phyloP scores from a whole-genome alignment of 2,329 filamentous ascomycete species.

The Elsinoe arachidis region DNA sequence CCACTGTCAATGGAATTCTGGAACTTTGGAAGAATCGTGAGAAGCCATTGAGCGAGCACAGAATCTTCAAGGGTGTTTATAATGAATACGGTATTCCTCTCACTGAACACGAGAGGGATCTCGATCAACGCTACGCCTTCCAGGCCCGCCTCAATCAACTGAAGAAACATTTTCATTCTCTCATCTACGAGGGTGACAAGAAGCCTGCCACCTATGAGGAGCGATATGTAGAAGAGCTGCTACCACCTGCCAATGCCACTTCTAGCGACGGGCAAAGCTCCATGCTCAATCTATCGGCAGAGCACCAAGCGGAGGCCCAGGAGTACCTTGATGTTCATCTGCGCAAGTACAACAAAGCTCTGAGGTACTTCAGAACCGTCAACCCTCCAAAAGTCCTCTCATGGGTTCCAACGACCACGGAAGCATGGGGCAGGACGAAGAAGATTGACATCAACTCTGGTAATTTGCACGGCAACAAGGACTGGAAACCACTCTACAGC shows the following conservation, averaged over 20 bases:
- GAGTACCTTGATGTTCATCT: not conserved
- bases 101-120: not conserved
- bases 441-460: slow-evolving; percentile 8
- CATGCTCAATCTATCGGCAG: not conserved
- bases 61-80: slow-evolving; percentile 5
- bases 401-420: not conserved
- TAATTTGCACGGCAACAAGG: slow-evolving; percentile 3
- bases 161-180: not conserved
- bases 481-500: slow-evolving; percentile 8
- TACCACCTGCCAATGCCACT: not conserved
- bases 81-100: slow-evolving; percentile 7
- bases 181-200: not conserved
- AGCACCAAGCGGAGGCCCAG: not conserved
- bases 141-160: not conserved
- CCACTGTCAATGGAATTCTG: not conserved
- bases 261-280: not conserved
- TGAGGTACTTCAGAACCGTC: not conserved
- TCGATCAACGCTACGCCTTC: not conserved
- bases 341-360: not conserved
- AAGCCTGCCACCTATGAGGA: not conserved
- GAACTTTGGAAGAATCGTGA: not conserved
- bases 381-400: slow-evolving; percentile 3
- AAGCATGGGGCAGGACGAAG: not conserved
- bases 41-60: not conserved
- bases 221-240: not conserved